Base-by-base conservation (phyloP, 257 asterid species). In the Lantana camara region DNA sequence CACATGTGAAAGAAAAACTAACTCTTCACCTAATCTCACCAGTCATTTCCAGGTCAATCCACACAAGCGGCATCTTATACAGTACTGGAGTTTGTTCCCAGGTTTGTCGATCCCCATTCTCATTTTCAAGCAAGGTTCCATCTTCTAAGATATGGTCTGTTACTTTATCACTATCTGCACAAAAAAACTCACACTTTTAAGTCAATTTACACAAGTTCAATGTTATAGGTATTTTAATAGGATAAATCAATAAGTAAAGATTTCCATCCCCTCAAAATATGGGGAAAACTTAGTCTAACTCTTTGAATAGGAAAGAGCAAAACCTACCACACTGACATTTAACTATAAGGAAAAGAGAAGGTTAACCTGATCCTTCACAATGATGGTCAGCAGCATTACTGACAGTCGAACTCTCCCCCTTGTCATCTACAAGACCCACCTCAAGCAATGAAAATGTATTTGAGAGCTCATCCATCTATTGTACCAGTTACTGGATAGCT, bases 21-120 rank as follows among this genome's bases (percentile, higher is more conserved):
- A n/a, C n/a, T 22, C 63, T 60, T 27, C 53, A 63, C 60, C 13
- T 4, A 41, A 63, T 23, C 79, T 73, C 57, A 84, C 99, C 99
- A 38, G 97, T 90, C 99, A 93, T 93, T 76, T 93, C 99, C 75
- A 93, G 86, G 81, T 90, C 99, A 73, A 93, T 80, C 99, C 97
- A 93, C 67, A 90, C 95, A 42, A 93, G 97, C 48, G 99, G 99
- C 85, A 87, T 73, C 78, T 45, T 87, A 82, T 67, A 90, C 57
- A 73, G 81, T 17, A 27, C 70, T n/a, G 67, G 56, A 57, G 23
- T 38, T 27, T 55, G 55, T 68, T 70, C 84, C 27, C 34, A 22
- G 57, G 42, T 51, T 74, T 77, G 68, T 55, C 30, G 63, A 75
- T 23, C 73, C 23, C 40, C 73, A 3, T 61, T 76, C 67, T 69